phyloP scores from a whole-genome alignment of 208 protist genomes.

The Naegleria gruberi region DNA sequence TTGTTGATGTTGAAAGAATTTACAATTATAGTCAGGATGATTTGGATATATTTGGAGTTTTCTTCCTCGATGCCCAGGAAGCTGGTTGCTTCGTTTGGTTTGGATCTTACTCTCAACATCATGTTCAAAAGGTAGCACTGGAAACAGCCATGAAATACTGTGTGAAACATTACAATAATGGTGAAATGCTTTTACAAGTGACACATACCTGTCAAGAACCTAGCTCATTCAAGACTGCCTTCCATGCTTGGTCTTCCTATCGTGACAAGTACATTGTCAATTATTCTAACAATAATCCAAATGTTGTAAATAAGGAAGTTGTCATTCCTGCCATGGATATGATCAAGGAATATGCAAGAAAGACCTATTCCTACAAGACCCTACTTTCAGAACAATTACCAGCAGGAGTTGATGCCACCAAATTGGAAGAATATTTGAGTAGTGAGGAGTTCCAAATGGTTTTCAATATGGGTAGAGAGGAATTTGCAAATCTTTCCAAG shows the following conservation, averaged over 20 bases:
- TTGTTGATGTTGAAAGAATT: not conserved
- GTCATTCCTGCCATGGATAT: not conserved
- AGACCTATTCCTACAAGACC: not conserved
- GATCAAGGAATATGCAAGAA: not conserved
- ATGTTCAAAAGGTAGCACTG: not conserved
- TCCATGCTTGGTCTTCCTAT: not conserved
- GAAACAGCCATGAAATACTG: not conserved
- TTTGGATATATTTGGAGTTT: not conserved
- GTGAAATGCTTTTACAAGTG: not conserved
- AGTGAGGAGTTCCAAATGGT: not conserved
- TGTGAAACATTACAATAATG: too few relatives aligned
- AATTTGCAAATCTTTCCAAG: not conserved
- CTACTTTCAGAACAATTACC: not conserved
- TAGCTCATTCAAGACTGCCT: not conserved
- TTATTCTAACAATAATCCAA: not conserved
- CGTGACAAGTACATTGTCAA: not conserved
- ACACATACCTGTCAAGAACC: not conserved
- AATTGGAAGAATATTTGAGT: slow-evolving; percentile 14
- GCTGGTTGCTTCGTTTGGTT: not conserved
- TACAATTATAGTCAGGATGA: slow-evolving; percentile 4
- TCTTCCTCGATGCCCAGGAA: not conserved
- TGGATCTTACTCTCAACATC: too few relatives aligned
- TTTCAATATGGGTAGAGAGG: not conserved
- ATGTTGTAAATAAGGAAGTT: not conserved
- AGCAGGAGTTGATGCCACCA: not conserved